phyloP scores from a whole-genome alignment of 495 filamentous ascomycete species.

The Hypoxylon fuscum region DNA sequence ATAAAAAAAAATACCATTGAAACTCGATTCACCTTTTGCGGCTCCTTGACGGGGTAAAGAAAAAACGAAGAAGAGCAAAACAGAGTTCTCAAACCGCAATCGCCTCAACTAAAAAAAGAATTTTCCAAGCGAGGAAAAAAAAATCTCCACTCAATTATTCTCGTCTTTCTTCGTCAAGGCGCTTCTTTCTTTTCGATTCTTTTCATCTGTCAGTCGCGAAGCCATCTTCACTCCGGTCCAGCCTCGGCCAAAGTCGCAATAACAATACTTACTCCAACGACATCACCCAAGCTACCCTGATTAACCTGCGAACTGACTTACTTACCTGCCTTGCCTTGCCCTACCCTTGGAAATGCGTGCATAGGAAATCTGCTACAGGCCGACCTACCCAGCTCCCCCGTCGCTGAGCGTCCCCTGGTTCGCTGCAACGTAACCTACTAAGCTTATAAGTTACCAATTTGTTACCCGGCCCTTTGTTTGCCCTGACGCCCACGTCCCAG shows the following conservation, averaged over 20 bases:
- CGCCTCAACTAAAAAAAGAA: slow-evolving; percentile 41
- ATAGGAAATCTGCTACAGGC: slow-evolving; percentile 33
- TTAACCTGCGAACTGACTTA: slow-evolving; percentile 8
- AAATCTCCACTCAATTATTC: slow-evolving; percentile 39
- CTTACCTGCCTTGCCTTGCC: slow-evolving; percentile 23
- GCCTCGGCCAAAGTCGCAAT: slow-evolving; percentile 33
- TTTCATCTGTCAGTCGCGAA: slow-evolving; percentile 35
- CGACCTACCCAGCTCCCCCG: slow-evolving; percentile 24
- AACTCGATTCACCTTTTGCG: slow-evolving; percentile 39
- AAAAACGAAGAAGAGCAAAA: slow-evolving; percentile 15
- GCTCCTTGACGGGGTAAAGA: slow-evolving; percentile 36
- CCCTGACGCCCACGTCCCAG: slow-evolving; percentile 32
- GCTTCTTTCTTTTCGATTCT: slow-evolving; percentile 44
- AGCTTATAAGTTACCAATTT: slow-evolving; percentile 41
- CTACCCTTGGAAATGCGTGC: slow-evolving; percentile 40
- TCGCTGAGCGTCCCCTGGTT: slow-evolving; percentile 23
- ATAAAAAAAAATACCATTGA: slow-evolving; percentile 29
- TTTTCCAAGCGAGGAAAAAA: slow-evolving; percentile 30
- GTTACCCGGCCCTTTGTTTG: slow-evolving; percentile 40
- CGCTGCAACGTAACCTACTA: slow-evolving; percentile 42
- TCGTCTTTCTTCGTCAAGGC: slow-evolving; percentile 37
- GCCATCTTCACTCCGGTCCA: slow-evolving; percentile 41
- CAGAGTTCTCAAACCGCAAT: slow-evolving; percentile 37
- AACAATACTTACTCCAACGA: slow-evolving; percentile 5
- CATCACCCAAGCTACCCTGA: not conserved